Conservation (phyloP, 148 eudicot genomes). For the Fagopyrum esculentum region DNA sequence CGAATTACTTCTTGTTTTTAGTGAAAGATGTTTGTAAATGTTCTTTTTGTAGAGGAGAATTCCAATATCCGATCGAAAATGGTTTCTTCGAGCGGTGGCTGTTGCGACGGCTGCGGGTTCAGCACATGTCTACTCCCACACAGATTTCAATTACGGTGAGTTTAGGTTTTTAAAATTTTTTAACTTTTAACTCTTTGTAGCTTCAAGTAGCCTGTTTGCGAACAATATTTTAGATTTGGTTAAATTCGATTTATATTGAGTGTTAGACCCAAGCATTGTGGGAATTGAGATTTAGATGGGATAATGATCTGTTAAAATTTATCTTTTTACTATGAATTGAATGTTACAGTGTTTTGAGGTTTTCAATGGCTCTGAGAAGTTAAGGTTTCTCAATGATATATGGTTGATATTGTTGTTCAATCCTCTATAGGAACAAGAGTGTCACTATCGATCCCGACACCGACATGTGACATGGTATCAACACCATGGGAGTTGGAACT, state of each 20-base stretch:
- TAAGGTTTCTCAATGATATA: not conserved
- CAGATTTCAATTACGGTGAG: slow-evolving; percentile 40
- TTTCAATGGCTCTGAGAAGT: not conserved
- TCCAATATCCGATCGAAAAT: slow-evolving; percentile 18
- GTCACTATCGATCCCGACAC: slow-evolving; percentile 30
- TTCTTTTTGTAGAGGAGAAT: slow-evolving; percentile 39
- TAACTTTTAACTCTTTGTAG: not conserved
- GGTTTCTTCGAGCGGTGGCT: slow-evolving; percentile 35
- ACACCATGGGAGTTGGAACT: slow-evolving; percentile 38
- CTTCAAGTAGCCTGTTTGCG: not conserved
- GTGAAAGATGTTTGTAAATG: not conserved
- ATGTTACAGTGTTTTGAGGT: not conserved
- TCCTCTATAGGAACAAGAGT: slow-evolving; percentile 27
- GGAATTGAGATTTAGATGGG: not conserved
- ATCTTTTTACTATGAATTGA: not conserved
- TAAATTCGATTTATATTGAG: not conserved
- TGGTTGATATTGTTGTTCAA: not conserved
- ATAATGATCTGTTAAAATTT: not conserved
- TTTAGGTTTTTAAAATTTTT: not conserved
- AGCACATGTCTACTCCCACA: slow-evolving; percentile 31
- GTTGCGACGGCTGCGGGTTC: slow-evolving; percentile 60
- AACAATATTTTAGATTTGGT: not conserved
- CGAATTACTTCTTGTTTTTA: not conserved
- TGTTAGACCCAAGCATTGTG: not conserved
- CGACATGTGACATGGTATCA: slow-evolving; percentile 24